Evolutionary conservation across 169 alveolate species (phyloP).

Genomic region (Haemoproteus tartakovskyi): DNA sequence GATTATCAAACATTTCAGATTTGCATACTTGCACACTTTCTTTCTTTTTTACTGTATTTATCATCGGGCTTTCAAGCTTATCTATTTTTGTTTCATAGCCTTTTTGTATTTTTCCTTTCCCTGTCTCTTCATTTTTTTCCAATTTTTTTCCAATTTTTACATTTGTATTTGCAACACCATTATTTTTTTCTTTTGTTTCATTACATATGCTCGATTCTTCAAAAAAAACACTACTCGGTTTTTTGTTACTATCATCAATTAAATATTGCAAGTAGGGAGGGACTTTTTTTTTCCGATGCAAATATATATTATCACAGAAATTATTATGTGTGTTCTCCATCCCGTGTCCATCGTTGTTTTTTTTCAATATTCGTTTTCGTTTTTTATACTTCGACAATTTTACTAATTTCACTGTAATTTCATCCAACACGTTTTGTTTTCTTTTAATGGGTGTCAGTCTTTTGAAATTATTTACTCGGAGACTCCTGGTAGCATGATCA

Average conservation of each 20-base stretch:
- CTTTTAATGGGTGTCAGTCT: conserved; percentile 9
- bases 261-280: too few relatives aligned
- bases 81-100: background rate
- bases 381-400: conserved; percentile 31
- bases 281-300: too few relatives aligned
- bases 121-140: background rate
- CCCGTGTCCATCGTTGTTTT: background rate
- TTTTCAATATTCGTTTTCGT: conserved; percentile 18
- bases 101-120: background rate
- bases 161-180: too few relatives aligned
- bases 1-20: too few relatives aligned
- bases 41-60: background rate
- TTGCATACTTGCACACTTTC: too few relatives aligned
- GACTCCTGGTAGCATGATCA: conserved; percentile 63
- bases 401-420: conserved; percentile 32
- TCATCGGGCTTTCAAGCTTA: background rate
- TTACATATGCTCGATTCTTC: too few relatives aligned
- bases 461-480: conserved; percentile 40
- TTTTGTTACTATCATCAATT: too few relatives aligned
- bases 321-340: background rate
- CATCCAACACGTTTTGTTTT: conserved; percentile 28
- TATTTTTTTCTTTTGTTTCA: too few relatives aligned
- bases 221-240: too few relatives aligned
- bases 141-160: too few relatives aligned
- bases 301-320: background rate